Evolutionary conservation across 371 early-diverging fungal species (phyloP).

Genomic region (Circinella minor): DNA sequence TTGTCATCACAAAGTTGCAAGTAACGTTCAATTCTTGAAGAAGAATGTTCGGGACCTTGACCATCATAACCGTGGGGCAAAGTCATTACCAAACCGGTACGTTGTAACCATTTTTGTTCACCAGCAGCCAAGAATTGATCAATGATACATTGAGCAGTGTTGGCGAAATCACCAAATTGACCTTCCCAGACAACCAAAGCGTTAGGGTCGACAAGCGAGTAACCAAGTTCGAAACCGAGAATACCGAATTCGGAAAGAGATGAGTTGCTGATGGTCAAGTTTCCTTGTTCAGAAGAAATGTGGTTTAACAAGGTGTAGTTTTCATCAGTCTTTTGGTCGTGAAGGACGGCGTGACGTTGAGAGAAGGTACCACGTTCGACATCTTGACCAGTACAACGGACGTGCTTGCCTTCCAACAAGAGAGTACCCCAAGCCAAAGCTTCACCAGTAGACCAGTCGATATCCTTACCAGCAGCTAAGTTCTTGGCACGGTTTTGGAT

Average conservation of each 20-base stretch:
- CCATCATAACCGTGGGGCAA: constrained; percentile 99
- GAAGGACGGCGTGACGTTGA: constrained; percentile 94
- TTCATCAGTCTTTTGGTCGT: constrained; percentile 84
- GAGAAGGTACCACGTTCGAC: constrained; percentile 98
- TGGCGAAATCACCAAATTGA: constrained; percentile 98
- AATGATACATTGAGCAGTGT: constrained; percentile 95
- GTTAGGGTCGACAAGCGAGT: constrained; percentile 92
- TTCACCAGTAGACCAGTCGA: constrained; percentile 98
- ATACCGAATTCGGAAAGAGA: constrained; percentile 94
- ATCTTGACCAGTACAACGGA: constrained; percentile 95
- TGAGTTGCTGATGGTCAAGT: constrained; percentile 92
- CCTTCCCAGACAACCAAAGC: constrained; percentile 97
- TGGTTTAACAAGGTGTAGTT: constrained; percentile 83
- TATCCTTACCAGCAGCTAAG: constrained; percentile 73
- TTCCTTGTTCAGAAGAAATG: constrained; percentile 82
- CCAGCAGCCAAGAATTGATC: constrained; percentile 97
- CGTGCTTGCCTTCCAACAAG: constrained; percentile 88
- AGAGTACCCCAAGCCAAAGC: constrained; percentile 92
- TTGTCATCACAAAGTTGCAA: constrained; percentile 95
- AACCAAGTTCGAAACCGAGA: constrained; percentile 97
- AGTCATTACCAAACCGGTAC: constrained; percentile 89
- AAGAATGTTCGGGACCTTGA: constrained; percentile 97
- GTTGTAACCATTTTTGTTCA: constrained; percentile 97
- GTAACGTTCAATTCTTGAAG: constrained; percentile 93
- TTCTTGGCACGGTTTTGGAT: constrained; percentile 84